Evolutionary conservation across 495 filamentous ascomycete genomes (phyloP).

Genomic region (Viridothelium virens): DNA sequence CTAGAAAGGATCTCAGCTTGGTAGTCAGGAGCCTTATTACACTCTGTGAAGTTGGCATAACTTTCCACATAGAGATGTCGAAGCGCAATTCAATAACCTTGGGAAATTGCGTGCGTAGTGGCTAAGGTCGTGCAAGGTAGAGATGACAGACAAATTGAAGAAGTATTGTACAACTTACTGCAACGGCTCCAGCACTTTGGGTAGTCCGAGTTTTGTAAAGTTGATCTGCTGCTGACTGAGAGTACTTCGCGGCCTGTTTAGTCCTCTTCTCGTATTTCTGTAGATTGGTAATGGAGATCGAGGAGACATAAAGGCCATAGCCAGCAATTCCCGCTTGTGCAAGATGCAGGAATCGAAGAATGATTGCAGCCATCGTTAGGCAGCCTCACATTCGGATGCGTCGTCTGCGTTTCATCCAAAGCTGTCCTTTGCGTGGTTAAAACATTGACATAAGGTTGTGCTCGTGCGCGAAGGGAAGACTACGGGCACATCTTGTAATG

Average conservation of each 20-base stretch:
- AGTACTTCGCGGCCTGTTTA: slow-evolving; percentile 39
- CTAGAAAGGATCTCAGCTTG: slow-evolving; percentile 23
- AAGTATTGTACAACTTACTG: slow-evolving; percentile 22
- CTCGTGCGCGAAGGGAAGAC: too few relatives aligned
- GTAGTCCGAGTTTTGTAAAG: slow-evolving; percentile 40
- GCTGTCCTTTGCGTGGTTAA: neutral
- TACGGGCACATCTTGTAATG: too few relatives aligned
- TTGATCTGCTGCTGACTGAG: slow-evolving; percentile 34
- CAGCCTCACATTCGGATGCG: neutral
- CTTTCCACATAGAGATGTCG: too few relatives aligned
- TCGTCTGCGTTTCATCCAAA: neutral
- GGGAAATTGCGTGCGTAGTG: too few relatives aligned
- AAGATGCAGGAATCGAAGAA: slow-evolving; percentile 29
- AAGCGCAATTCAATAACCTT: too few relatives aligned
- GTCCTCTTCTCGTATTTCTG: slow-evolving; percentile 37
- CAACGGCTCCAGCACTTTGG: slow-evolving; percentile 33
- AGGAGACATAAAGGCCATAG: slow-evolving; percentile 33
- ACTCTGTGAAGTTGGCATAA: too few relatives aligned
- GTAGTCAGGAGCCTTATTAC: neutral
- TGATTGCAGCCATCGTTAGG: slow-evolving; percentile 8
- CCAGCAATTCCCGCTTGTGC: slow-evolving; percentile 19
- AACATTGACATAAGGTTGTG: neutral
- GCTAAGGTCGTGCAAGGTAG: too few relatives aligned
- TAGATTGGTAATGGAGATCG: slow-evolving; percentile 39
- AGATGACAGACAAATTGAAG: neutral